Percentiles rank a stretch among this genome's conserved stretches.
phyloP scores from a whole-genome alignment of 2,329 filamentous ascomycete species.

The Diaporthe sp. region DNA sequence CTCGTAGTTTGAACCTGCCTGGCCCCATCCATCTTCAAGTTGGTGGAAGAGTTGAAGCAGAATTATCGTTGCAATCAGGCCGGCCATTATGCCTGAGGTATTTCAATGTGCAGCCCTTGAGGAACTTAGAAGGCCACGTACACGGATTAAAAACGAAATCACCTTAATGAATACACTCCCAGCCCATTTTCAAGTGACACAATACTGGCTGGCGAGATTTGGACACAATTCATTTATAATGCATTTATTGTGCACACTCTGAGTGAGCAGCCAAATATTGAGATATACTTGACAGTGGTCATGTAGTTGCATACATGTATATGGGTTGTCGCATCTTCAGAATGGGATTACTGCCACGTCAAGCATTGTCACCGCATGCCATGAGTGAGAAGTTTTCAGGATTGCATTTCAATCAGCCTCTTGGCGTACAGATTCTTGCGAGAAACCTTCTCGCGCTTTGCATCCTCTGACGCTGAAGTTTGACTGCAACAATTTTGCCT shows the following conservation, averaged over 20 bases:
- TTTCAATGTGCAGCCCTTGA: background rate
- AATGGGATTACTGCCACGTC: background rate
- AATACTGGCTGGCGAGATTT: background rate
- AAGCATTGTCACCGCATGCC: background rate
- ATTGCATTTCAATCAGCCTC: background rate
- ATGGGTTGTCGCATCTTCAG: background rate
- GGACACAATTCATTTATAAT: background rate
- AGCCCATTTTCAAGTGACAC: background rate
- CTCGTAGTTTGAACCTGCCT: background rate
- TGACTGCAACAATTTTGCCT: background rate
- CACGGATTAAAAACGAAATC: too few relatives aligned
- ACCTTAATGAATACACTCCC: too few relatives aligned
- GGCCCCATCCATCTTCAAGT: background rate
- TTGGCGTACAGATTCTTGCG: background rate
- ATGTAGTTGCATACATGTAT: constrained; percentile 1
- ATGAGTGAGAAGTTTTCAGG: background rate
- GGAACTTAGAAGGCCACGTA: too few relatives aligned
- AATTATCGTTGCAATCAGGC: background rate
- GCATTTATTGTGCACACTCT: background rate
- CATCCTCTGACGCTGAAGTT: background rate
- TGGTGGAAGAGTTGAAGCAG: background rate
- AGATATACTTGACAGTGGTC: background rate
- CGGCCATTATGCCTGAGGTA: background rate
- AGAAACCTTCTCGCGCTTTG: too few relatives aligned
- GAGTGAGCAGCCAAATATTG: background rate